Base-by-base conservation (phyloP, 108 stramenopile genomes). In the Craspedostauros australis region DNA sequence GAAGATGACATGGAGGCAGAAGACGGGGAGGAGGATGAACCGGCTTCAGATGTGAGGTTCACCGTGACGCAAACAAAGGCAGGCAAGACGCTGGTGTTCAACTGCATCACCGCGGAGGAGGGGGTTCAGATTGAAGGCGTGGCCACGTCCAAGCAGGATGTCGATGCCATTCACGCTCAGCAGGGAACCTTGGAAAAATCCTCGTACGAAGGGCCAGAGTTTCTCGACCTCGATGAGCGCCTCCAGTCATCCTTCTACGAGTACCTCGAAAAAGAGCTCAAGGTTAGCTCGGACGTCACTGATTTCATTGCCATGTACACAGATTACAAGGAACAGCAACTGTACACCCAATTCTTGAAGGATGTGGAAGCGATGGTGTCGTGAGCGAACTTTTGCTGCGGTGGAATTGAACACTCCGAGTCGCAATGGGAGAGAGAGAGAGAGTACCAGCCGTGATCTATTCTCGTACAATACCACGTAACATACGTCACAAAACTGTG, bases 181-280 rank as follows among this genome's bases (percentile, higher is more conserved):
- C 54, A 64, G 22, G 64, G 64, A 20, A 27, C 47, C 22, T 14
- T 60, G 5, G 27, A n/a, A 32, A 66, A 32, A 46, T 38, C 6
- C 4, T 41, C 51, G 40, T 86, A 90, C 54, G 76, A 86, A 62
- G 88, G 88, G 39, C 88, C 88, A 18, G 84, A 84, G 37, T 82
- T 84, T 39, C 21, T 41, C 26, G 88, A 90, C 42, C 75, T 90
- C 21, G 82, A 79, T 6, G 82, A 84, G 50, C 77, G 79, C 45
- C 51, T 91, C 36, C 82, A 86, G 43, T 76, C 68, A 18, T 54
- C 70, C 4, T 80, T 91, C 41, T 53, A 62, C 7, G 46, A 54
- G 5, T 91, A 70, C 43, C 40, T 91, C 6, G 52, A 64, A 14
- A 54, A 75, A 16, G 84, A 82, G 22, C 71, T 76, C 47, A 80